These are phyloP conservation scores for Deakozyma indianensis DNA, from an alignment of 805 yeast species.

Conservation along the genomic window DNA sequence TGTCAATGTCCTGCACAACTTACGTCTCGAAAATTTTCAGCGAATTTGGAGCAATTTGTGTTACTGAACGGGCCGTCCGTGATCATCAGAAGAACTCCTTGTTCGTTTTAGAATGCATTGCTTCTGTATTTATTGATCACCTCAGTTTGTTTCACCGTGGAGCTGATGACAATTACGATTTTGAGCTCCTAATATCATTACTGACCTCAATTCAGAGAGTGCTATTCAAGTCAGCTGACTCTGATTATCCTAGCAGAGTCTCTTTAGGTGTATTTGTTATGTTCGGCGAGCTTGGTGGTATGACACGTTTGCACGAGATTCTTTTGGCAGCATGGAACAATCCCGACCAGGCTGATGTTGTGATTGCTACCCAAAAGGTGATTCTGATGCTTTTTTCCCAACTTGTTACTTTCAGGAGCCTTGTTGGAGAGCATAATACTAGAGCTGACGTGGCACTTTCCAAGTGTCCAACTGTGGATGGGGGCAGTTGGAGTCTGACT, in stretches of 20 bases:
- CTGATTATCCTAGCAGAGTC: not conserved
- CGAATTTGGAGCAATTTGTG: not conserved
- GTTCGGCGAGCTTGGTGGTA: constrained; percentile 18
- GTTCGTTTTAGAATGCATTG: constrained; percentile 1
- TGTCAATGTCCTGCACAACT: constrained; percentile 3
- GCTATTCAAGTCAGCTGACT: not conserved
- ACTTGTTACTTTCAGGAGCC: constrained; percentile 13
- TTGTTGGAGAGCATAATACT: constrained; percentile 17
- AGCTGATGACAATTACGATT: not conserved
- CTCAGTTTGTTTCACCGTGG: not conserved
- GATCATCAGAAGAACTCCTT: not conserved
- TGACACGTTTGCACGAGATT: constrained; percentile 12
- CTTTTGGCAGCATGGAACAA: constrained; percentile 11
- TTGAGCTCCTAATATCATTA: not conserved
- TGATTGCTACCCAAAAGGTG: constrained; percentile 7
- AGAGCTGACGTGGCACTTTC: not conserved
- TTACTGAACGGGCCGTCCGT: constrained; percentile 1
- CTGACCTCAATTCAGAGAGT: not conserved
- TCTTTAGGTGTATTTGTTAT: constrained; percentile 12
- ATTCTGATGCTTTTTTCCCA: constrained; percentile 14
- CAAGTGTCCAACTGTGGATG: not conserved
- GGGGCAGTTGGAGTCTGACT: constrained; percentile 13
- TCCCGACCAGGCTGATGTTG: constrained; percentile 2
- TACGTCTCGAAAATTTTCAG: not conserved
- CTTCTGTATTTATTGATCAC: constrained; percentile 1